A percentile compares a stretch with the other conserved stretches of the same genome.
These are phyloP conservation scores for Moringa oleifera DNA, from an alignment of 345 rosid genomes.

Conservation along the genomic window DNA sequence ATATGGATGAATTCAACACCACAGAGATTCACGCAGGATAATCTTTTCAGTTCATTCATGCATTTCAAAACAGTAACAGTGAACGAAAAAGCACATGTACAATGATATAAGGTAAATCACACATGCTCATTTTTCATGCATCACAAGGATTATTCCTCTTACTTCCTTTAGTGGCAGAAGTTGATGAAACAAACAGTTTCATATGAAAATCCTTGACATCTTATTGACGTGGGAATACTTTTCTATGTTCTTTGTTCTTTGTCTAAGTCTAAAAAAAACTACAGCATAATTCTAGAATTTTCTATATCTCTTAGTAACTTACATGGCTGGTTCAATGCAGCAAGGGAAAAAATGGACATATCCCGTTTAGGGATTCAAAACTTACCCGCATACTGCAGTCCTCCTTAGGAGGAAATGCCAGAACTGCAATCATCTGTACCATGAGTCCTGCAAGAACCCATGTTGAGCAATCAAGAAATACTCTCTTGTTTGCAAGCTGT, in stretches of 20 bases:
- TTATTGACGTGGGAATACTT: background rate
- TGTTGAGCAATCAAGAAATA: slow-evolving; percentile 92
- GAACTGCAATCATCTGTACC: slow-evolving; percentile 90
- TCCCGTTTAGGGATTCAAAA: slow-evolving; percentile 94
- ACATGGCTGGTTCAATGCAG: slow-evolving; percentile 46
- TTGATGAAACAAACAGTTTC: background rate
- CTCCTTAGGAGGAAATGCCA: slow-evolving; percentile 87
- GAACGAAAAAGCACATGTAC: too few relatives aligned
- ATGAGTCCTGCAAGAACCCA: slow-evolving; percentile 91
- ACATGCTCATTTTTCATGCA: too few relatives aligned
- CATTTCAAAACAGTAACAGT: too few relatives aligned
- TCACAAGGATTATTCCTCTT: background rate
- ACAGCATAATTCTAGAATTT: background rate
- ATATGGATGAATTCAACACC: too few relatives aligned
- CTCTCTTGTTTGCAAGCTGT: slow-evolving; percentile 89
- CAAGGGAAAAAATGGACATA: slow-evolving; percentile 86
- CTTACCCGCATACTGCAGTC: slow-evolving; percentile 91
- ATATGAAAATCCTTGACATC: background rate
- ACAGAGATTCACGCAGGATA: too few relatives aligned
- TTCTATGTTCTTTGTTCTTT: background rate
- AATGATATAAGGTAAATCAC: too few relatives aligned
- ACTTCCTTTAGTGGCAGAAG: background rate
- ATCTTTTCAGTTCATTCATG: too few relatives aligned
- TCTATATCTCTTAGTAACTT: slow-evolving; percentile 5
- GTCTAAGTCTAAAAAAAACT: background rate